Conservation (phyloP, 176 grass and related monocot species). For the Secale cereale region DNA sequence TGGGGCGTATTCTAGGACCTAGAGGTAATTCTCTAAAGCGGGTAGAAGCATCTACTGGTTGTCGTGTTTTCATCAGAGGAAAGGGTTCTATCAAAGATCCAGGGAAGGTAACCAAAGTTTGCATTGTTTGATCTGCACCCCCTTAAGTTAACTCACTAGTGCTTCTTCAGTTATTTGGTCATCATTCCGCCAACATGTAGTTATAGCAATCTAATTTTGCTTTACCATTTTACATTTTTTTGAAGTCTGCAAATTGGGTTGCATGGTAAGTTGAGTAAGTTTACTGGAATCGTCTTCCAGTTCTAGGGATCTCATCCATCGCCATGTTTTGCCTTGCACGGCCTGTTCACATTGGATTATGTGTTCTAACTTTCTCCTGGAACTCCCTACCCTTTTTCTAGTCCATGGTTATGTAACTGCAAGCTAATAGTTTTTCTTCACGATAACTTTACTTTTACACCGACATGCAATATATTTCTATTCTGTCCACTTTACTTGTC, state of each 20-base stretch:
- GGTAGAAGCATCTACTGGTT: constrained; percentile 95
- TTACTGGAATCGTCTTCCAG: background rate
- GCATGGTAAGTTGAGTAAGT: background rate
- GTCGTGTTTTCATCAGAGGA: constrained; percentile 98
- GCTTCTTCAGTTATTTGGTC: background rate
- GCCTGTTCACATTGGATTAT: background rate
- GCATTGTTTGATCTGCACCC: background rate
- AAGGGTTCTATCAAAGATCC: constrained; percentile 98
- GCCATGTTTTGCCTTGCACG: background rate
- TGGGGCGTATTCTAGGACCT: constrained; percentile 94
- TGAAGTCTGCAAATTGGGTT: background rate
- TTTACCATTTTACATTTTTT: constrained; percentile 6
- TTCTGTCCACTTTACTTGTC: background rate
- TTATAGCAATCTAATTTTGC: background rate
- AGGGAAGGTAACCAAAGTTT: constrained; percentile 74
- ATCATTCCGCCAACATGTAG: background rate
- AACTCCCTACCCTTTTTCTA: background rate
- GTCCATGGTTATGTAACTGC: background rate
- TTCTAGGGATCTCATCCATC: background rate
- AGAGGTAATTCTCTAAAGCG: constrained; percentile 95
- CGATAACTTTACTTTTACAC: background rate
- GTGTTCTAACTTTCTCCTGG: background rate
- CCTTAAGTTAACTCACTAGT: background rate
- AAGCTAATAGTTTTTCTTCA: background rate
- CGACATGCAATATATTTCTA: background rate